These are phyloP conservation scores for Bryoerythrophyllum caledonicum DNA, from an alignment of 225 moss, liverwort and hornwort genomes.

Conservation along the genomic window DNA sequence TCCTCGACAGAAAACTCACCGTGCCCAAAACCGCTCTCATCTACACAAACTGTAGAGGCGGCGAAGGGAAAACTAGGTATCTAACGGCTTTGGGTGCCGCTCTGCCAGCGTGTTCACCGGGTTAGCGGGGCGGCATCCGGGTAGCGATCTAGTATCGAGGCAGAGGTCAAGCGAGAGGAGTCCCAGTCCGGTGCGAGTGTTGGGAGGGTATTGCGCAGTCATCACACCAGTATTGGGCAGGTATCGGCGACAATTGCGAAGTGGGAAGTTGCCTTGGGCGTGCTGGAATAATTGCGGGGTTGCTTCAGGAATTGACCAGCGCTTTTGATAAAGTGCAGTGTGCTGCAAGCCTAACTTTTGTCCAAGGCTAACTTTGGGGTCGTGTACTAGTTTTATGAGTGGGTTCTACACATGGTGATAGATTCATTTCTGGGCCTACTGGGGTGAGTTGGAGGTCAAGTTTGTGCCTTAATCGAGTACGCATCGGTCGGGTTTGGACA, in stretches of 20 bases:
- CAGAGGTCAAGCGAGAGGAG: too few species aligned
- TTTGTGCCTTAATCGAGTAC: too few species aligned
- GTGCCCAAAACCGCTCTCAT: background rate
- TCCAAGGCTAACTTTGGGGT: too few species aligned
- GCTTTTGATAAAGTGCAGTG: background rate
- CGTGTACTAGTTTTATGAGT: too few species aligned
- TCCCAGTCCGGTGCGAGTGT: background rate
- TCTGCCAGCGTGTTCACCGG: too few species aligned
- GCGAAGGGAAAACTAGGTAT: too few species aligned
- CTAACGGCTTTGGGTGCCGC: background rate
- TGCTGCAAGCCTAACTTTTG: background rate
- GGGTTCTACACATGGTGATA: background rate
- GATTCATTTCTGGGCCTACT: too few species aligned
- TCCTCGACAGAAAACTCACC: background rate
- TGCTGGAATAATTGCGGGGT: slow-evolving; percentile 16
- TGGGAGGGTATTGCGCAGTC: too few species aligned
- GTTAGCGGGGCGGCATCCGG: too few species aligned
- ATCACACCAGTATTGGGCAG: background rate
- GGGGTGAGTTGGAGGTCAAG: too few species aligned
- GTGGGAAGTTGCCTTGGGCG: slow-evolving; percentile 25
- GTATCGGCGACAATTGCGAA: slow-evolving; percentile 9
- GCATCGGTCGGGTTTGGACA: too few species aligned
- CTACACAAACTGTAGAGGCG: background rate
- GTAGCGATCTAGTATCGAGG: background rate
- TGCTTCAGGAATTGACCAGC: slow-evolving; percentile 28